Conservation (phyloP, 768 basidiomycete species). For the Antrodiella citrinella region DNA sequence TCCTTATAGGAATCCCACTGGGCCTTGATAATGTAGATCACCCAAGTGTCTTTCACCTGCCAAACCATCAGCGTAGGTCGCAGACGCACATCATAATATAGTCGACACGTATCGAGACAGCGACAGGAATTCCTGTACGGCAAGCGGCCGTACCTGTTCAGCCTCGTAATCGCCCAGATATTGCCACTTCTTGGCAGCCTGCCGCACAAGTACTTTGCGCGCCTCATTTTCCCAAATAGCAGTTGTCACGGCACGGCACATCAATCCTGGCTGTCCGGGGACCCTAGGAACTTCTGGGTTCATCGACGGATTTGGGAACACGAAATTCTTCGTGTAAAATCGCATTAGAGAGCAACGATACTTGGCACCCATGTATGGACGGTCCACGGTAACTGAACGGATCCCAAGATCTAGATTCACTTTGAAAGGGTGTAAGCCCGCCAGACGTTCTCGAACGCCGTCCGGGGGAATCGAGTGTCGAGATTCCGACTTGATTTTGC, state of each 20-base stretch:
- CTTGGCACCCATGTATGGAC: background rate
- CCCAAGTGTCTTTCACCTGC: slow-evolving; percentile 6
- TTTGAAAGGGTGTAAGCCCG: background rate
- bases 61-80: background rate
- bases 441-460: background rate
- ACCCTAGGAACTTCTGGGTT: slow-evolving; percentile 10
- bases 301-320: slow-evolving; percentile 6
- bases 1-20: background rate
- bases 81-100: background rate
- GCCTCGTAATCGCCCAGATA: slow-evolving; percentile 8
- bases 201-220: slow-evolving; percentile 4
- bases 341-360: background rate
- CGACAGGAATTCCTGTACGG: slow-evolving; percentile 2
- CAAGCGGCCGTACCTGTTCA: background rate
- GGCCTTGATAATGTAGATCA: background rate
- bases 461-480: background rate
- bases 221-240: slow-evolving; percentile 2
- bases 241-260: slow-evolving; percentile 1
- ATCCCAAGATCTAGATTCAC: background rate
- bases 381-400: background rate
- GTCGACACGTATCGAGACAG: slow-evolving; percentile 1
- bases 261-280: slow-evolving; percentile 8
- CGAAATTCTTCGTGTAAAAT: slow-evolving; percentile 1
- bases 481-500: background rate
- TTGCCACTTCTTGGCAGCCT: slow-evolving; percentile 1